These are phyloP conservation scores for Pseudogymnoascus sp. DNA, from an alignment of 2,329 filamentous ascomycete genomes.

Conservation along the genomic window DNA sequence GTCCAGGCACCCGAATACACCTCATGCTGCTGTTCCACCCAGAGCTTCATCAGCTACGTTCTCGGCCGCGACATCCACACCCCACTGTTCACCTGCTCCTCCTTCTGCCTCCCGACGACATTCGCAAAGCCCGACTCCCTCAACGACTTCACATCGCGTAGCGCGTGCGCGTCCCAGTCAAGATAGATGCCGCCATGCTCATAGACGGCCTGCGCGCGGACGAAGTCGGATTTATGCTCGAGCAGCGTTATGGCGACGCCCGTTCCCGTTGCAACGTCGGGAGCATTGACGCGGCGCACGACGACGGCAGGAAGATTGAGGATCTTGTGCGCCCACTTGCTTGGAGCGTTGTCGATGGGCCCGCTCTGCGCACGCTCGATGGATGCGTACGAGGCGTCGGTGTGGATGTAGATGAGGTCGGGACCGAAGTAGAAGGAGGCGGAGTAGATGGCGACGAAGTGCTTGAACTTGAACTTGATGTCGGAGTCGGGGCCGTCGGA, in stretches of 20 bases:
- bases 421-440: slow-evolving; percentile 19
- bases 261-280: slow-evolving; percentile 8
- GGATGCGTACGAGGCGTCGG: slow-evolving; percentile 17
- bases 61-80: slow-evolving; percentile 10
- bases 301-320: slow-evolving; percentile 18
- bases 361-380: slow-evolving; percentile 13
- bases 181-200: slow-evolving; percentile 25
- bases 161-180: slow-evolving; percentile 23
- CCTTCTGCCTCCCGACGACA: slow-evolving; percentile 20
- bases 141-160: slow-evolving; percentile 19
- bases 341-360: slow-evolving; percentile 8
- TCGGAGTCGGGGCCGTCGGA: slow-evolving; percentile 12
- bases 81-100: slow-evolving; percentile 15
- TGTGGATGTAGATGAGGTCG: slow-evolving; percentile 23
- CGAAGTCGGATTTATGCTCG: slow-evolving; percentile 25
- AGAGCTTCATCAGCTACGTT: slow-evolving; percentile 16
- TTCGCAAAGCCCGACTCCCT: slow-evolving; percentile 21
- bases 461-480: slow-evolving; percentile 19
- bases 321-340: slow-evolving; percentile 20
- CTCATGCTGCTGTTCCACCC: slow-evolving; percentile 14
- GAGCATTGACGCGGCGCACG: slow-evolving; percentile 17
- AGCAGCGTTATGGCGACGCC: slow-evolving; percentile 16
- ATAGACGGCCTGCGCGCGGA: slow-evolving; percentile 22
- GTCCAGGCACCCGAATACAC: slow-evolving; percentile 23
- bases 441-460: slow-evolving; percentile 23